Base-by-base conservation (phyloP, 208 protist genomes). In the Trichomonas tenax region DNA sequence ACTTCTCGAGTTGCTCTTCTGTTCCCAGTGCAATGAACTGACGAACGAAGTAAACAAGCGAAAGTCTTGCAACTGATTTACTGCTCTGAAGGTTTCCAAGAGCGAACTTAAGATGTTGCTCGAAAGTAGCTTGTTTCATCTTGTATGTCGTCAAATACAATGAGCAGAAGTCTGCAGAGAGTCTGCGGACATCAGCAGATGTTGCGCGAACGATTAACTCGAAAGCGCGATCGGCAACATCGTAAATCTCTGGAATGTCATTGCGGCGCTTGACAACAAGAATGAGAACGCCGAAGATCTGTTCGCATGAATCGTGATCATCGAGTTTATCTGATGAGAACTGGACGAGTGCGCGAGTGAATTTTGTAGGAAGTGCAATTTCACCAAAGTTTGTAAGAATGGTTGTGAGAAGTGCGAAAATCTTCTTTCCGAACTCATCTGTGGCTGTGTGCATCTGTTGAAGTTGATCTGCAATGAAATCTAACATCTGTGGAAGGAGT, bases 201-300 rank as follows among this genome's bases (percentile, higher is more conserved):
- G 46, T 34, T 38, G 86, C 86, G 14, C 86, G 9, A 93, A 93
- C 31, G 34, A 48, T 38, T 51, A 93, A 51, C 17, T 93, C 86
- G n/a, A 93, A 51, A 8, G 86, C 40, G 34, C 15, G 0, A 8
- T 93, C n/a, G 11, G 44, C 86, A 31, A 38, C 8, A 51, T 93
- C 86, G 46, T 93, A 93, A 93, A 93, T 93, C 46, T 93, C 86
- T 34, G 86, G 86, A 51, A 93, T 93, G 51, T 93, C 86, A 34
- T 93, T 93, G 17, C 86, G 44, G 48, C 86, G 0, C 14, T 48
- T 38, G 40, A 93, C 44, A 51, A 93, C 40, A 38, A 93, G 17
- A n/a, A 44, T 58, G 15, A 93, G 46, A 8, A 93, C 86, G 17
- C 44, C 86, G 46, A 93, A 93, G 44, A 93, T 51, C 36, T 17